These are phyloP conservation scores for Trichoderma endophyticum DNA, from an alignment of 2,329 filamentous ascomycete genomes.

Conservation along the genomic window DNA sequence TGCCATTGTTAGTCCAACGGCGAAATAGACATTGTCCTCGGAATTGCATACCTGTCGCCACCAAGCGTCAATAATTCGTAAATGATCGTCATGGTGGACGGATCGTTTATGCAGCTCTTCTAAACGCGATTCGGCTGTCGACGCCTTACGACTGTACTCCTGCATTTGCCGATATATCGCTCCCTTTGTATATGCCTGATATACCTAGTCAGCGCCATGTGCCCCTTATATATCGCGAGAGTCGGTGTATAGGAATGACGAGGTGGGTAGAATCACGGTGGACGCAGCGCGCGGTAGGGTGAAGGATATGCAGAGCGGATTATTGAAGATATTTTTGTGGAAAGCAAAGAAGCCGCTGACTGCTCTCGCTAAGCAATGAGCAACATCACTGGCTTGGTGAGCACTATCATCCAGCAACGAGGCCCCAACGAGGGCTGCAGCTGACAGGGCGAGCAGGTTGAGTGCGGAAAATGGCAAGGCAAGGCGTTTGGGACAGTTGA, in stretches of 20 bases:
- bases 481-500: background rate
- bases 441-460: constrained; percentile 17
- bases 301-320: constrained; percentile 17
- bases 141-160: constrained; percentile 91
- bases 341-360: constrained; percentile 27
- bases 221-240: background rate
- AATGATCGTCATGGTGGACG: constrained; percentile 84
- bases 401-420: constrained; percentile 34
- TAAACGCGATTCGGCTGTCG: constrained; percentile 74
- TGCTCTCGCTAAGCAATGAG: constrained; percentile 32
- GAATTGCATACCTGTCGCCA: constrained; percentile 72
- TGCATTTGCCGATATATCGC: constrained; percentile 97
- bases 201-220: constrained; percentile 19
- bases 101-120: constrained; percentile 76
- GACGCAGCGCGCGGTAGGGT: constrained; percentile 17
- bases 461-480: background rate
- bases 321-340: background rate
- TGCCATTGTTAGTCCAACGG: background rate
- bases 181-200: constrained; percentile 63
- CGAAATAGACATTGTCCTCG: background rate
- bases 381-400: constrained; percentile 39
- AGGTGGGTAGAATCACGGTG: constrained; percentile 14
- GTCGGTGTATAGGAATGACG: constrained; percentile 14
- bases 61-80: constrained; percentile 89
- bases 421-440: constrained; percentile 27